Percentiles rank a stretch among this genome's conserved stretches.
Evolutionary conservation across 108 stramenopile species (phyloP).

Genomic region (Stephanodiscus triporus): DNA sequence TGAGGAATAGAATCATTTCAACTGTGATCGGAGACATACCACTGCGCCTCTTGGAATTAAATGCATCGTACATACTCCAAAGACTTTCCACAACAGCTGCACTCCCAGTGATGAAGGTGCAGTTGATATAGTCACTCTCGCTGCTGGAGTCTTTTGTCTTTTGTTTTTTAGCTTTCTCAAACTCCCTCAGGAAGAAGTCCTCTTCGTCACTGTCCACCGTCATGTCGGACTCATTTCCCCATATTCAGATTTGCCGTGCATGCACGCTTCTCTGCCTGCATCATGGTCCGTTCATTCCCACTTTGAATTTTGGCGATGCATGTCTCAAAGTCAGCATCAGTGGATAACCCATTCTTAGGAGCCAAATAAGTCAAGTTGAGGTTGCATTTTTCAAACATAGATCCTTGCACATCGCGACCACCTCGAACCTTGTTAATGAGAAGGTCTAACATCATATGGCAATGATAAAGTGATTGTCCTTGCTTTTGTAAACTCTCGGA

Average conservation of each 20-base stretch:
- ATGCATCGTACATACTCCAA: constrained; percentile 2
- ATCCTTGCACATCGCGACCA: background rate
- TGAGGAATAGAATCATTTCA: constrained; percentile 22
- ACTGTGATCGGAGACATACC: constrained; percentile 15
- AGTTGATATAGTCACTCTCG: too few relatives aligned
- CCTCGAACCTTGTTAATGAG: background rate
- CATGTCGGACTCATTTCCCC: too few relatives aligned
- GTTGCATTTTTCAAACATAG: constrained; percentile 5
- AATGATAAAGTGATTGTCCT: background rate
- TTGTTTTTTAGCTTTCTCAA: too few relatives aligned
- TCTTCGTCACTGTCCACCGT: background rate
- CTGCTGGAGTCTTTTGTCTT: too few relatives aligned
- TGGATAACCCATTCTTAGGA: constrained; percentile 9
- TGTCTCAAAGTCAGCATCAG: constrained; percentile 12
- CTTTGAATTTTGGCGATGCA: constrained; percentile 11
- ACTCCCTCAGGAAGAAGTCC: too few relatives aligned
- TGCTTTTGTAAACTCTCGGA: constrained; percentile 1
- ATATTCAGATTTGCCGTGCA: background rate
- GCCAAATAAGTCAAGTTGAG: background rate
- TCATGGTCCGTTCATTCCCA: constrained; percentile 3
- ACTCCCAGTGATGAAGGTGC: too few relatives aligned
- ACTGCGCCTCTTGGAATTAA: constrained; percentile 13
- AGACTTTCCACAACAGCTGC: too few relatives aligned
- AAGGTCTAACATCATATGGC: constrained; percentile 11
- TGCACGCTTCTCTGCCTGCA: constrained; percentile 6